Evolutionary conservation across 129 eudicot species (phyloP), one percentile per base, ranked within the genome.

Genomic region (Flaveria sonorensis): DNA sequence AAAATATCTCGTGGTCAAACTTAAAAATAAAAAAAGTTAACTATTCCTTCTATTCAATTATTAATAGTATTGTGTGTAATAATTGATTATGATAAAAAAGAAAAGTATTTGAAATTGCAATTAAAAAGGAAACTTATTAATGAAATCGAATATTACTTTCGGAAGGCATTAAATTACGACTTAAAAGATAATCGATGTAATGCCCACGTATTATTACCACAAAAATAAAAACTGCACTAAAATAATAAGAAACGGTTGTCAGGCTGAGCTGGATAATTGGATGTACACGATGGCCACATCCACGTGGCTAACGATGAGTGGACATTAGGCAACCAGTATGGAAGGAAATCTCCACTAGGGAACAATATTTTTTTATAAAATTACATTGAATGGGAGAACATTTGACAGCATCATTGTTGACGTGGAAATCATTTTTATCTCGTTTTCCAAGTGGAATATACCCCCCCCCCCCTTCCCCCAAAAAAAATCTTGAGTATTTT

Each of bases 351-450:
- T 19, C 40, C 79, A 15, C 13, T 26, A 26, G 46, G 45, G 18
- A 55, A 18, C 19, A 47, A 79, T 32, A 32, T 6, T 45, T 6
- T 45, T 12, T 2, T 5, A 1, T 20, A 0, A 45, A 67, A 18
- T 67, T 67, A 36, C 40, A 36, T 1, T 36, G 7, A 36, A 36
- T 36, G 40, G 40, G 40, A 36, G 40, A 36, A 36, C 40, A 36
- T 43, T 39, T 66, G 68, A 51, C 75, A 81, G 77, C 77, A 15
- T 57, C 0, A 82, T 51, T 71, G 64, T 14, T 82, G 82, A 82
- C 82, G 82, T 82, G 85, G 82, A 76, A 56, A 68, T 77, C 62
- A 82, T 82, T 77, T 77, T 77, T 51, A 69, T 63, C 85, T 82
- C 74, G 64, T 71, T 76, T 76, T 71, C 85, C 81, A 76, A 76